These are phyloP conservation scores for Durusdinium trenchii DNA, from an alignment of 73 alveolate genomes.

Conservation along the genomic window DNA sequence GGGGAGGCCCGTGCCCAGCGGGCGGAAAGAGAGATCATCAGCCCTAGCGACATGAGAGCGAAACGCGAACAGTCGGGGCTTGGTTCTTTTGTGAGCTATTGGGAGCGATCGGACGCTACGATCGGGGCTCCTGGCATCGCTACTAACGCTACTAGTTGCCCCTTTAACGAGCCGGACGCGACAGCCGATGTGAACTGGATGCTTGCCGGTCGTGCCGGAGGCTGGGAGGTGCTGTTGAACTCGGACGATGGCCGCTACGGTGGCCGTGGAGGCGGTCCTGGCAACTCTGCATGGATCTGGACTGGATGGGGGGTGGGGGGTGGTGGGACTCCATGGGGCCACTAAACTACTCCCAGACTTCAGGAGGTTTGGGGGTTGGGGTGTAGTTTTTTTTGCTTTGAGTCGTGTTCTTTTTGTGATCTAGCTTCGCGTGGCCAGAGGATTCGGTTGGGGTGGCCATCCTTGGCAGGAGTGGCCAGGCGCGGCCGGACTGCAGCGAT, in stretches of 20 bases:
- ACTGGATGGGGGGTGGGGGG: neutral
- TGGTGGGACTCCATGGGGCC: neutral
- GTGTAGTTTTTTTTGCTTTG: neutral
- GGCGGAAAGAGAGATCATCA: too few relatives aligned
- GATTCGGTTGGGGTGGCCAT: neutral
- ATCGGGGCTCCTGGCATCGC: too few relatives aligned
- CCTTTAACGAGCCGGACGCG: neutral
- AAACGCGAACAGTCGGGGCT: too few relatives aligned
- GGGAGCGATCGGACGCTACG: too few relatives aligned
- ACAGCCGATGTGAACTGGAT: neutral
- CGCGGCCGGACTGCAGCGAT: constrained; percentile 61
- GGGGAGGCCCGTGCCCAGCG: too few relatives aligned
- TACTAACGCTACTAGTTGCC: too few relatives aligned
- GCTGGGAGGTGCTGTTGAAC: constrained; percentile 95
- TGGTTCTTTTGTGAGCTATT: too few relatives aligned
- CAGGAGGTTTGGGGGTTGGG: too few relatives aligned
- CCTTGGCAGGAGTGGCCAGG: constrained; percentile 64
- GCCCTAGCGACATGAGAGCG: too few relatives aligned
- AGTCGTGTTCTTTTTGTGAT: neutral
- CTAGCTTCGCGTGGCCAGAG: too few relatives aligned
- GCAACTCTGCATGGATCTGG: constrained; percentile 69
- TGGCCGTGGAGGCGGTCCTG: constrained; percentile 86
- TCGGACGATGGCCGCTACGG: constrained; percentile 86
- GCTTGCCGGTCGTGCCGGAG: neutral
- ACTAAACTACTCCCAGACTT: too few relatives aligned